Percentiles rank a stretch among this genome's conserved stretches.
phyloP scores from a whole-genome alignment of 768 basidiomycete species.

The Tricholoma bakamatsutake region DNA sequence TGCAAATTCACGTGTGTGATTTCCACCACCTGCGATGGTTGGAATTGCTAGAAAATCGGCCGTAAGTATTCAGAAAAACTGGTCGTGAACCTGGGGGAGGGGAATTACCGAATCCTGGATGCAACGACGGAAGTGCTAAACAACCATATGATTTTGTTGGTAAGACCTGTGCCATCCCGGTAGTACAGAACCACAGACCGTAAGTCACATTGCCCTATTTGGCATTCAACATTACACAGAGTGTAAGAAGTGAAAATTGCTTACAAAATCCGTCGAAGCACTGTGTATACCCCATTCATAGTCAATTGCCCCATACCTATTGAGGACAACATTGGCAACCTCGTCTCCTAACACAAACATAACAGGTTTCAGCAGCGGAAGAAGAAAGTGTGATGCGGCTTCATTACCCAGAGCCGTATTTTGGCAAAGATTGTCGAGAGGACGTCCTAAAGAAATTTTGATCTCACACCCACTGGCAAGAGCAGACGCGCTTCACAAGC shows the following conservation, averaged over 20 bases:
- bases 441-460: conserved; percentile 30
- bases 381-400: not conserved
- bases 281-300: conserved; percentile 34
- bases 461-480: conserved; percentile 60
- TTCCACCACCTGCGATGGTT: conserved; percentile 44
- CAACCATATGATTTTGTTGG: not conserved
- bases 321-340: conserved; percentile 33
- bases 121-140: conserved; percentile 3
- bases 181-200: not conserved
- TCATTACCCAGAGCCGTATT: conserved; percentile 53
- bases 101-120: conserved; percentile 1
- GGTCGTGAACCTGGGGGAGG: not conserved
- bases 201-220: conserved; percentile 3
- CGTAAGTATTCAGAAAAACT: not conserved
- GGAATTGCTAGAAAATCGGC: conserved; percentile 41
- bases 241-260: conserved; percentile 14
- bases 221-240: not conserved
- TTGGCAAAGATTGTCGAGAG: conserved; percentile 56
- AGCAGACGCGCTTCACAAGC: conserved; percentile 48
- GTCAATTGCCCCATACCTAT: conserved; percentile 36
- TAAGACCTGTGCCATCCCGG: not conserved
- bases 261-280: conserved; percentile 57
- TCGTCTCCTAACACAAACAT: conserved; percentile 14
- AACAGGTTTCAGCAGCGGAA: not conserved
- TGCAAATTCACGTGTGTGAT: conserved; percentile 50